Evolutionary conservation across 305 asterid species (phyloP).

Genomic region (Galium porrigens): DNA sequence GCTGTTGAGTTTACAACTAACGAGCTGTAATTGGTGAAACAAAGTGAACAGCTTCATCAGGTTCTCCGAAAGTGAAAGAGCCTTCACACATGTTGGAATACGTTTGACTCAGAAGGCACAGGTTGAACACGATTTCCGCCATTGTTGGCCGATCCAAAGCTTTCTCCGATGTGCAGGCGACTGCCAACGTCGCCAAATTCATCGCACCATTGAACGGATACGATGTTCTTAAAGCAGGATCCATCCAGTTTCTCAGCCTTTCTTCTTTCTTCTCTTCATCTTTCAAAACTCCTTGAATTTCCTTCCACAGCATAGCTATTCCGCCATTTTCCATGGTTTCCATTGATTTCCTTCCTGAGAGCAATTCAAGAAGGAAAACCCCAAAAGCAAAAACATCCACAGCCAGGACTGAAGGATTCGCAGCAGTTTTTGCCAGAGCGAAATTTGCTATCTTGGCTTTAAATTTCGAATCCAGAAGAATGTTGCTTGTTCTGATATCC

Average conservation of each 20-base stretch:
- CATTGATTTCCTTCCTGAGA: constrained; percentile 49
- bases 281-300: constrained; percentile 39
- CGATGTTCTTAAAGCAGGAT: constrained; percentile 25
- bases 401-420: constrained; percentile 33
- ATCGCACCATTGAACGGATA: constrained; percentile 53
- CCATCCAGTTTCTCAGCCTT: constrained; percentile 53
- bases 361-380: constrained; percentile 50
- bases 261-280: constrained; percentile 36
- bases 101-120: constrained; percentile 48
- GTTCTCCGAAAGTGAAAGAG: constrained; percentile 32
- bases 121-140: constrained; percentile 54
- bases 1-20: constrained; percentile 8
- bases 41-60: constrained; percentile 36
- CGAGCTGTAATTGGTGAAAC: constrained; percentile 41
- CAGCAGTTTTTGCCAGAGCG: constrained; percentile 40
- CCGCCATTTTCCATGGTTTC: constrained; percentile 40
- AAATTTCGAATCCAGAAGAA: constrained; percentile 54
- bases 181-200: constrained; percentile 47
- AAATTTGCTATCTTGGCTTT: constrained; percentile 56
- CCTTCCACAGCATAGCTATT: constrained; percentile 41
- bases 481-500: constrained; percentile 42
- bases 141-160: constrained; percentile 46
- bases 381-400: constrained; percentile 70
- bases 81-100: constrained; percentile 32
- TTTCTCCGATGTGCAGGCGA: constrained; percentile 50